Percentiles rank a stretch among this genome's conserved stretches.
Conservation (phyloP, 139 green algal species). For the Volvox africanus region DNA sequence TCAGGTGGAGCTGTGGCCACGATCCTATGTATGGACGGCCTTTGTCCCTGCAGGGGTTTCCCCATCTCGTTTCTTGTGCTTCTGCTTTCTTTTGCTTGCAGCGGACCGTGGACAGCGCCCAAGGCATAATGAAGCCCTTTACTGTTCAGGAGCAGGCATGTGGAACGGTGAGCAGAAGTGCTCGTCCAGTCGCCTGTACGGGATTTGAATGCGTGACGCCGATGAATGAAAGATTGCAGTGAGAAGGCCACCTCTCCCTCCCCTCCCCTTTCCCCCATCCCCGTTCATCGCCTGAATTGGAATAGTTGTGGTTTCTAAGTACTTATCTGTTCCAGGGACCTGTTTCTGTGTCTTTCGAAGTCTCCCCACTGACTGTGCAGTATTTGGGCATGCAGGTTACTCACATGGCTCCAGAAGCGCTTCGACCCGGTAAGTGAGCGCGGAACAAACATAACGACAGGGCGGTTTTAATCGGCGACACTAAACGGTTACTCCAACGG, state of each 20-base stretch:
- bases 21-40: too few relatives aligned
- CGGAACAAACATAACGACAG: not conserved
- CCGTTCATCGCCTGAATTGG: not conserved
- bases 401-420: not conserved
- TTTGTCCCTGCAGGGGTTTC: too few relatives aligned
- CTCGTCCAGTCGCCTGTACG: too few relatives aligned
- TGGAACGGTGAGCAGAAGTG: not conserved
- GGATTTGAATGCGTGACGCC: not conserved
- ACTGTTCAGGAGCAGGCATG: not conserved
- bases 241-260: not conserved
- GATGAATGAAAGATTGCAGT: not conserved
- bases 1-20: too few relatives aligned
- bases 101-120: not conserved
- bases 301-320: not conserved
- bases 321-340: not conserved
- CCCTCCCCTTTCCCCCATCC: too few relatives aligned
- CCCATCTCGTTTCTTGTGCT: too few relatives aligned
- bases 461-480: too few relatives aligned
- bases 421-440: not conserved
- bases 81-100: not conserved
- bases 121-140: not conserved
- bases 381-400: constrained; percentile 5
- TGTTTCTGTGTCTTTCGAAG: not conserved
- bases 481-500: not conserved
- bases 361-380: not conserved